Percentiles rank a stretch among this genome's conserved stretches.
phyloP scores from a whole-genome alignment of 192 early-diverging fungal species.

The Lobulomyces angularis region DNA sequence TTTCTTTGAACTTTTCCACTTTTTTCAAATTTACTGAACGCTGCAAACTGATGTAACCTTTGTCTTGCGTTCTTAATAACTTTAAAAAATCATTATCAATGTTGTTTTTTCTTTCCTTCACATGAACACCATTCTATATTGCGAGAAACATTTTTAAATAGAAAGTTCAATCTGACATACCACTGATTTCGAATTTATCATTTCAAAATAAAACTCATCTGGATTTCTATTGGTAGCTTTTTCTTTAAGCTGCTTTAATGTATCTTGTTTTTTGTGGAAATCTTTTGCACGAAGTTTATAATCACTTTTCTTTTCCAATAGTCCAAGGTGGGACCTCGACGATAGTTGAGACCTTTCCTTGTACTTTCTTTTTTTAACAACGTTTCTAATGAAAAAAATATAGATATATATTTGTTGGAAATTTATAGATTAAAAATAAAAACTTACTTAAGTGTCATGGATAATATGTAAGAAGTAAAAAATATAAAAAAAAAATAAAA shows the following conservation, averaged over 20 bases:
- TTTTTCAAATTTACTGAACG: constrained; percentile 64
- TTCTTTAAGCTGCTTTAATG: constrained; percentile 69
- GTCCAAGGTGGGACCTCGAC: no score
- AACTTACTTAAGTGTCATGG: no score
- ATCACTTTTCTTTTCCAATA: constrained; percentile 97
- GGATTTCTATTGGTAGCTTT: constrained; percentile 82
- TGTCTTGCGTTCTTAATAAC: constrained; percentile 86
- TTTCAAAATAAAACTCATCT: constrained; percentile 98
- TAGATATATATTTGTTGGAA: neutral
- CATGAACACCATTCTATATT: constrained; percentile 58
- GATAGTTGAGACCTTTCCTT: constrained; percentile 11
- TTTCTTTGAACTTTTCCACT: constrained; percentile 61
- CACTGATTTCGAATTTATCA: constrained; percentile 79
- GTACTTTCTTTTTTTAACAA: constrained; percentile 4
- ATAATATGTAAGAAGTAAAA: no score
- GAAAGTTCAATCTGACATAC: constrained; percentile 11
- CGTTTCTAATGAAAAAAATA: constrained; percentile 4
- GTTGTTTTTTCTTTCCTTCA: constrained; percentile 46
- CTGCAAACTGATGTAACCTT: constrained; percentile 74
- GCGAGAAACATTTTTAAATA: neutral
- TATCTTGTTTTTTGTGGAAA: constrained; percentile 74
- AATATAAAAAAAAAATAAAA: no score
- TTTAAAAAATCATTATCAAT: constrained; percentile 64
- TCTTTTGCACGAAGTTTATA: constrained; percentile 89
- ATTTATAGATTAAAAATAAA: neutral